Evolutionary conservation across 176 grass and related monocot species (phyloP).

Genomic region (Aegilops umbellulata): DNA sequence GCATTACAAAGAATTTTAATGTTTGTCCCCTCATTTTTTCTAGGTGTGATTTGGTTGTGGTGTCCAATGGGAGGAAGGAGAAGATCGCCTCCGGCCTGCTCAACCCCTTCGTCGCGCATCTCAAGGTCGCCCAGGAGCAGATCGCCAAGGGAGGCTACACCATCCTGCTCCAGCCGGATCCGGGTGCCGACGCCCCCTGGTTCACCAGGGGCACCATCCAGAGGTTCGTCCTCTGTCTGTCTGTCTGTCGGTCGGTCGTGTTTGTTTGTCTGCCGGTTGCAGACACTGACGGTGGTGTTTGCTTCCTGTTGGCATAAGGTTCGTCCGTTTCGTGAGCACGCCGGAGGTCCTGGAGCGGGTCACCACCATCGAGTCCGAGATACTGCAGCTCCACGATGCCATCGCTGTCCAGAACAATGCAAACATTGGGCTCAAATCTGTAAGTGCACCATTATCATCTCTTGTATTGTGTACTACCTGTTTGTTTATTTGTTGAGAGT

Average conservation of each 20-base stretch:
- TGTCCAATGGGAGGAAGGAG: conserved; percentile 73
- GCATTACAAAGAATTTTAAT: background rate
- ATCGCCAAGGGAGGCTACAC: conserved; percentile 91
- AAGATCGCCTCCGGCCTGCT: conserved; percentile 94
- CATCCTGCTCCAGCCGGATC: conserved; percentile 71
- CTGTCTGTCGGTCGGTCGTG: too few species aligned
- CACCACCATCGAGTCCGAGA: conserved; percentile 86
- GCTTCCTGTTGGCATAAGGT: conserved; percentile 41
- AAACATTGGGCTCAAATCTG: conserved; percentile 54
- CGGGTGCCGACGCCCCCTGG: conserved; percentile 44
- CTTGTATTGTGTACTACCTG: background rate
- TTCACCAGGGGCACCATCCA: conserved; percentile 83
- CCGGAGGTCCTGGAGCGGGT: conserved; percentile 95
- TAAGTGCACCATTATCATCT: conserved; percentile 22
- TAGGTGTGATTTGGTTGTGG: conserved; percentile 93
- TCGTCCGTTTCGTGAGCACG: conserved; percentile 92
- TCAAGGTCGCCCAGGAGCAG: conserved; percentile 86
- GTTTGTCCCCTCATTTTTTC: background rate
- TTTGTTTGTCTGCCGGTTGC: too few species aligned
- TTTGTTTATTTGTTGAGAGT: background rate
- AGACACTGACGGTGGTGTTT: too few species aligned
- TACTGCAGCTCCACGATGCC: conserved; percentile 87
- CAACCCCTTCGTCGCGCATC: conserved; percentile 75
- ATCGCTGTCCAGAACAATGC: conserved; percentile 84
- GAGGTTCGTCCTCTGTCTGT: conserved; percentile 56